Evolutionary conservation across 1,284 basidiomycete species (phyloP).

Genomic region (Tilletia setariae): DNA sequence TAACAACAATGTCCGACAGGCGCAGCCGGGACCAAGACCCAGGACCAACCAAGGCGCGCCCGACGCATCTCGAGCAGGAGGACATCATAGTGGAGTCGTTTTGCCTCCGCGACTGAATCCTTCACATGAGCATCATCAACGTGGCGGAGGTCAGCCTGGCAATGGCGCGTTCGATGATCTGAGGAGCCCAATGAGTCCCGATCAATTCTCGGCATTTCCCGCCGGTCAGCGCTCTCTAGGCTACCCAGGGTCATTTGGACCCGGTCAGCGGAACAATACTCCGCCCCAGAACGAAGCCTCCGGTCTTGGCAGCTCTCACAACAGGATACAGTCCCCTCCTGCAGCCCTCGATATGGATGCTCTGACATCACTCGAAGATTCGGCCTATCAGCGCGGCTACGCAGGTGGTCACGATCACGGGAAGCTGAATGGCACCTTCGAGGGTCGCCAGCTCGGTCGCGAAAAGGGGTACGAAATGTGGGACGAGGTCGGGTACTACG

Average conservation of each 20-base stretch:
- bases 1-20: not conserved
- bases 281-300: too few relatives aligned
- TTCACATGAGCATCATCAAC: not conserved
- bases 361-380: slow-evolving; percentile 42
- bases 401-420: slow-evolving; percentile 77
- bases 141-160: not conserved
- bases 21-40: too few relatives aligned
- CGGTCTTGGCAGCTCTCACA: too few relatives aligned
- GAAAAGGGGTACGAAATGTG: slow-evolving; percentile 93
- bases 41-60: not conserved
- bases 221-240: not conserved
- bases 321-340: not conserved
- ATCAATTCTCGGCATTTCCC: not conserved
- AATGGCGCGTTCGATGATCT: not conserved
- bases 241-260: not conserved
- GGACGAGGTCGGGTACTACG: slow-evolving; percentile 92
- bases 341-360: slow-evolving; percentile 34
- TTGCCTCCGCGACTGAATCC: not conserved
- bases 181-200: slow-evolving; percentile 8
- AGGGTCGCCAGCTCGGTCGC: slow-evolving; percentile 82
- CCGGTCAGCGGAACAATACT: too few relatives aligned
- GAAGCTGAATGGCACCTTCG: slow-evolving; percentile 79
- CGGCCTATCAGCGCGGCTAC: slow-evolving; percentile 61
- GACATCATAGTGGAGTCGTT: not conserved
- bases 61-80: not conserved